Conservation (phyloP, 345 rosid species). For the Populus simonii region DNA sequence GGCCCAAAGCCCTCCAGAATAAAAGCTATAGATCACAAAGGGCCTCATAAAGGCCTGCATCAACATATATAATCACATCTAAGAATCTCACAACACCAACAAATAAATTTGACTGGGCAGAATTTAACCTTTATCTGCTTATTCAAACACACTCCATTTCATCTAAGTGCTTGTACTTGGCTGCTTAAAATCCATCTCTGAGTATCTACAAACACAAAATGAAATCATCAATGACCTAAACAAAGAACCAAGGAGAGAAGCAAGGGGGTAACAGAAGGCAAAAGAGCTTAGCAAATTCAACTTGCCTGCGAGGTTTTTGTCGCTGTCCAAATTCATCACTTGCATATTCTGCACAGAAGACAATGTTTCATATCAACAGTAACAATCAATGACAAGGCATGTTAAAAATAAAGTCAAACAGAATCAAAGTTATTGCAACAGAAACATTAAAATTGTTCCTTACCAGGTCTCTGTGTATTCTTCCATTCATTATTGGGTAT, state of each 20-base stretch:
- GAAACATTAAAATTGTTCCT: slow-evolving; percentile 11
- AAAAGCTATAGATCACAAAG: slow-evolving; percentile 54
- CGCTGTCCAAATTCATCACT: slow-evolving; percentile 57
- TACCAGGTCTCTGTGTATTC: slow-evolving; percentile 58
- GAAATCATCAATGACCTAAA: neutral
- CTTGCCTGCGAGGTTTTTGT: slow-evolving; percentile 61
- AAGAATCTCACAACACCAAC: slow-evolving; percentile 21
- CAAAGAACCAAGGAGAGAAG: neutral
- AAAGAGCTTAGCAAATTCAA: slow-evolving; percentile 5
- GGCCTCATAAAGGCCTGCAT: slow-evolving; percentile 55
- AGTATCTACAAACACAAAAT: slow-evolving; percentile 46
- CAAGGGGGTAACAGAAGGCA: neutral
- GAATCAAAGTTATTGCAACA: neutral
- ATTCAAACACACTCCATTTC: slow-evolving; percentile 31
- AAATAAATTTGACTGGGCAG: slow-evolving; percentile 8
- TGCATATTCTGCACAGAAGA: slow-evolving; percentile 39
- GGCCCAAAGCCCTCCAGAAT: slow-evolving; percentile 59
- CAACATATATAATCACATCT: slow-evolving; percentile 33
- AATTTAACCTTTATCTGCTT: slow-evolving; percentile 42
- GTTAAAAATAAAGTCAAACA: neutral
- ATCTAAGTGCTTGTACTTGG: slow-evolving; percentile 38
- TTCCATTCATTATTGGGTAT: slow-evolving; percentile 48
- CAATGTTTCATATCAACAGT: slow-evolving; percentile 2
- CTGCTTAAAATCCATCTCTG: slow-evolving; percentile 77
- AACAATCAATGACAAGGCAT: neutral